phyloP scores from a whole-genome alignment of 306 rosid species.

The Casuarina equisetifolia region DNA sequence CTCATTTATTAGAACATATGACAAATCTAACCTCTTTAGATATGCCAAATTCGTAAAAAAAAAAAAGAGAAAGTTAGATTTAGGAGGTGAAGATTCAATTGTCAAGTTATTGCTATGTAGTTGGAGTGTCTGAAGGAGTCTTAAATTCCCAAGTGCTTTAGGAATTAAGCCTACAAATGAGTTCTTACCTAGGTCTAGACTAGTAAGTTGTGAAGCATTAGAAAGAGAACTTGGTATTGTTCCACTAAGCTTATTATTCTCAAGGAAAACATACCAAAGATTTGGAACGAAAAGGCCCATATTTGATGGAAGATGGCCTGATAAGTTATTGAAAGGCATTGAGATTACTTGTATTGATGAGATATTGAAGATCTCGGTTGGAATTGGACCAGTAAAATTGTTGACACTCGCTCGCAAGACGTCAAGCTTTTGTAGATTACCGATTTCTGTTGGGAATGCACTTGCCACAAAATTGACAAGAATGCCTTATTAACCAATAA shows the following conservation, averaged over 20 bases:
- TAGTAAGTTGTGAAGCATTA: neutral
- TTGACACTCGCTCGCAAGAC: neutral
- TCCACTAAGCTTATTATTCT: constrained; percentile 2
- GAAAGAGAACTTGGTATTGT: neutral
- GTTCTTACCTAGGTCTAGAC: neutral
- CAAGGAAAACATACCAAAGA: neutral
- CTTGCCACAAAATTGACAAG: constrained; percentile 2
- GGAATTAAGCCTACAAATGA: constrained; percentile 18
- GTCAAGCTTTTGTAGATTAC: constrained; percentile 17
- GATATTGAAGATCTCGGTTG: constrained; percentile 27
- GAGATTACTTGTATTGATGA: neutral
- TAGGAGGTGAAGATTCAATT: constrained; percentile 13
- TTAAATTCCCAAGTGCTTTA: neutral
- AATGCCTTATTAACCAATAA: too few species aligned
- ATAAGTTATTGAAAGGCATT: neutral
- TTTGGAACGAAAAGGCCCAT: neutral
- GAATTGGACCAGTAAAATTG: constrained; percentile 22
- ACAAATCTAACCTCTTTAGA: neutral
- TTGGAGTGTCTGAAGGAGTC: neutral
- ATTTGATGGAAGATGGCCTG: constrained; percentile 23
- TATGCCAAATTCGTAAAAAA: too few species aligned
- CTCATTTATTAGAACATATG: neutral
- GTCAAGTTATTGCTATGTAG: neutral
- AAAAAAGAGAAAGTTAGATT: neutral
- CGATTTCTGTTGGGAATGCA: constrained; percentile 22